Base-by-base conservation (phyloP, 129 eudicot species). In the Ambrosia artemisiifolia region DNA sequence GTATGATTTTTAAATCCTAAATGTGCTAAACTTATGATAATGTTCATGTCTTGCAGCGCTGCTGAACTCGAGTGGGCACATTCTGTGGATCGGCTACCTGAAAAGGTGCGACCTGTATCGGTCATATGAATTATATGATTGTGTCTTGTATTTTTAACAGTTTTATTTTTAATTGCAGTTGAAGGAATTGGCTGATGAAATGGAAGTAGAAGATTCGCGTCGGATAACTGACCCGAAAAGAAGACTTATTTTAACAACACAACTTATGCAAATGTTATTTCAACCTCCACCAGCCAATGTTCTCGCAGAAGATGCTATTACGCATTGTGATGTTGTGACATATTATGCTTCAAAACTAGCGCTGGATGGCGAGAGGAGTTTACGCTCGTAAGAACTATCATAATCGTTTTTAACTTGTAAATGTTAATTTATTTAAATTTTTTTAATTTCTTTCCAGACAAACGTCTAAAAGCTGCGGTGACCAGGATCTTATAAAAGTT, bases 231-330 rank as follows among this genome's bases (percentile, higher is more conserved):
- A 78, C 62, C 78, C 67, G 20, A 85, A 79, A 78, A 85, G 75
- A 77, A 71, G 94, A 72, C 81, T 85, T 68, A 65, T 47, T 33
- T 68, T 74, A 19, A 85, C 91, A 32, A 85, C 96, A 11, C 80
- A 81, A 61, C 88, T 90, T 53, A 81, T 83, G 88, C 91, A 90
- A 72, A 82, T 82, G 72, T 57, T 90, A 65, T 81, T 90, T 77
- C 67, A 60, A 16, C 80, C 92, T 49, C 74, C 88, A 50, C 91
- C 96, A 50, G 80, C 84, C 46, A 49, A 46, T 61, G 53, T 85
- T 72, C 78, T 81, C 42, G 73, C 74, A 20, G 85, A 83, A 62
- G 84, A 85, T 76, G 84, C 91, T 65, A 20, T 76, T 60, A 63
- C 67, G 56, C 67, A 76, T 74, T 80, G 70, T 77, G 93, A 90